phyloP scores from a whole-genome alignment of 257 asterid genomes.

The Linaria vulgaris region DNA sequence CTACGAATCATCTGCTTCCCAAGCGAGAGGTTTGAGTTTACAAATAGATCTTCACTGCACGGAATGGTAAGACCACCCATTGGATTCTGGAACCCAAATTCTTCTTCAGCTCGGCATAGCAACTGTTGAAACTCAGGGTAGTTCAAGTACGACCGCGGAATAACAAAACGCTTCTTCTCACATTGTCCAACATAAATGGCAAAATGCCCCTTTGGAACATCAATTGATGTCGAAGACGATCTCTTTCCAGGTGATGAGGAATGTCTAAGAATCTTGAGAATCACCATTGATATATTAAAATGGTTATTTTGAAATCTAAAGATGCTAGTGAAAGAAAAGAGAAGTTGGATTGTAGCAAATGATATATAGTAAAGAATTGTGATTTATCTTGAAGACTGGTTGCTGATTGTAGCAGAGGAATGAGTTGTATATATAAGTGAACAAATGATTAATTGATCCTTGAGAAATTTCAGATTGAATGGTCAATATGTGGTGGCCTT shows the following conservation, averaged over 20 bases:
- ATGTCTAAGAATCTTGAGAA: slow-evolving; percentile 37
- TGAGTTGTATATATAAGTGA: slow-evolving; percentile 8
- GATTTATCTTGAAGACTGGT: neutral
- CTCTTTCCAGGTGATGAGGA: slow-evolving; percentile 24
- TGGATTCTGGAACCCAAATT: slow-evolving; percentile 47
- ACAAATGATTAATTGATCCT: neutral
- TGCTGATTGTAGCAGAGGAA: neutral
- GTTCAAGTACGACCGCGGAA: slow-evolving; percentile 43
- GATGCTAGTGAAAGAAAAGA: too few relatives aligned
- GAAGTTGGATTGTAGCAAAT: too few relatives aligned
- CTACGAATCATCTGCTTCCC: slow-evolving; percentile 12
- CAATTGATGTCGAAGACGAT: neutral
- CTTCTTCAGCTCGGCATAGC: slow-evolving; percentile 37
- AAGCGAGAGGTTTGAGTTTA: slow-evolving; percentile 31
- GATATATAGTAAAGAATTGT: too few relatives aligned
- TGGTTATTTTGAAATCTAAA: too few relatives aligned
- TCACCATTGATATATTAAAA: slow-evolving; percentile 31
- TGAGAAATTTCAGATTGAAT: too few relatives aligned
- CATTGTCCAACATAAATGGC: slow-evolving; percentile 56
- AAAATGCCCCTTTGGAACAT: slow-evolving; percentile 54
- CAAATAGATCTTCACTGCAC: slow-evolving; percentile 34
- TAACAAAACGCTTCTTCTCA: slow-evolving; percentile 37
- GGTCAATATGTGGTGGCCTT: too few relatives aligned
- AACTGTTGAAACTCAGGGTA: slow-evolving; percentile 44
- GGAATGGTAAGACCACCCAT: slow-evolving; percentile 58